A percentile compares a stretch with the other conserved stretches of the same genome.
These are phyloP conservation scores for Mycena olivaceomarginata DNA, from an alignment of 768 basidiomycete species.

Conservation along the genomic window DNA sequence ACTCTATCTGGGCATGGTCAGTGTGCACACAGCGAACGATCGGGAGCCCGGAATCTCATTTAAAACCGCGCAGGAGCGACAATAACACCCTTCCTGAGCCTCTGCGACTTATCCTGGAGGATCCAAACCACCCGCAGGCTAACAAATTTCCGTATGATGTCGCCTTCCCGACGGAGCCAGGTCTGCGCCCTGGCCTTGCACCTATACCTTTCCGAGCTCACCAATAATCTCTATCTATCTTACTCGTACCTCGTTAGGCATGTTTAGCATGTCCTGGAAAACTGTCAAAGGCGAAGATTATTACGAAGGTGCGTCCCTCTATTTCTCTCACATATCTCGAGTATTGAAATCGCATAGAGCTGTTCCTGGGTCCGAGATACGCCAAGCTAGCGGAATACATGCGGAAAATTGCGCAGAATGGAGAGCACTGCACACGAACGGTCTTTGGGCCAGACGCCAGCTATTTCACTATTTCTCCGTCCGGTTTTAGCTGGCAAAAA, in stretches of 20 bases:
- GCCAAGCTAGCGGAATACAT: constrained; percentile 43
- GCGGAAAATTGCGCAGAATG: constrained; percentile 29
- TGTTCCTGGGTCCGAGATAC: constrained; percentile 43
- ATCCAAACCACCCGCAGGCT: constrained; percentile 42
- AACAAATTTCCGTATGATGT: constrained; percentile 42
- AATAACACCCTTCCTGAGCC: constrained; percentile 40
- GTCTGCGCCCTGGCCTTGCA: not conserved
- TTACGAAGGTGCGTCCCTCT: constrained; percentile 38
- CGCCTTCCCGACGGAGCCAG: constrained; percentile 37
- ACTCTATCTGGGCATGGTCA: constrained; percentile 39
- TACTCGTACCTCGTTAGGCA: too few relatives aligned
- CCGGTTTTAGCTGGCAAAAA: constrained; percentile 40
- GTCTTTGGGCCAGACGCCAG: constrained; percentile 41
- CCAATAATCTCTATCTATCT: too few relatives aligned
- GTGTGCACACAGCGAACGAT: not conserved
- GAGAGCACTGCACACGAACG: constrained; percentile 40
- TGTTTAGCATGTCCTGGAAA: constrained; percentile 32
- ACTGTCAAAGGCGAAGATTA: constrained; percentile 38
- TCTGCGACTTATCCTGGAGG: constrained; percentile 40
- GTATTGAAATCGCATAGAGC: constrained; percentile 19
- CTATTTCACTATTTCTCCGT: constrained; percentile 29
- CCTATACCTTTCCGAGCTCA: too few relatives aligned
- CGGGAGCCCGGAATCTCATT: not conserved
- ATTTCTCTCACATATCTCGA: not conserved
- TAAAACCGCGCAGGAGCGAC: constrained; percentile 23